Base-by-base conservation (phyloP, 1,139 yeast species). In the Taphrina sp. region DNA sequence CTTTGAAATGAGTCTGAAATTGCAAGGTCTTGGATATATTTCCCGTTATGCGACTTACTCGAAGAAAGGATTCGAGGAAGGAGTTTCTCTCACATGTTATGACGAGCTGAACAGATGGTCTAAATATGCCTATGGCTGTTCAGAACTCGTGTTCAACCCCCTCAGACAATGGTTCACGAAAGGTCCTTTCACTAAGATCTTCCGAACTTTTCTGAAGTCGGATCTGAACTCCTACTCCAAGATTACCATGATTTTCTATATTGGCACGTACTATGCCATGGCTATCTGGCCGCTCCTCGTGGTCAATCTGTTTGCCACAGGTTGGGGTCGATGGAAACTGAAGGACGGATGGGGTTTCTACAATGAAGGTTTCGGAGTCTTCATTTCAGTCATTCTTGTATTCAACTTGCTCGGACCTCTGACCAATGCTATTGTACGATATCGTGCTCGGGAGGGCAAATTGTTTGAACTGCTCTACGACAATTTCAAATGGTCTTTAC, bases 71-170 rank as follows among this genome's bases (percentile, higher is more conserved):
- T 58, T 59, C 35, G 58, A 58, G 17, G 61, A 59, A 52, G 61
- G 61, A 10, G 61, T 59, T 5, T 59, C 61, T 19, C 43, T 59
- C 17, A 58, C 60, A 5, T 59, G 59, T n/a, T 58, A 58, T 22
- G 61, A 59, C 33, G 61, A 59, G 42, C 49, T 59, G 22, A 57
- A 59, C 17, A 59, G 61, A 22, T 59, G 61, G 61, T 55, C 59
- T 38, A 59, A 58, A 34, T 58, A 58, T 23, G 61, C 61, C 28
- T 58, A 58, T 29, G 61, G 61, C 12, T 58, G 61, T 22, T 47
- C 52, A 28, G 61, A 58, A 46, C 53, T 58, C 24, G 49, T 58
- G 35, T 59, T 59, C 46, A 35, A 49, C 14, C 61, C 61, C 12
- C 19, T 51, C 19, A 36, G 44, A 16, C 39, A 58, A 38, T 59